Conservation (phyloP, 352 stramenopile species). For the Phytophthora brassicae region DNA sequence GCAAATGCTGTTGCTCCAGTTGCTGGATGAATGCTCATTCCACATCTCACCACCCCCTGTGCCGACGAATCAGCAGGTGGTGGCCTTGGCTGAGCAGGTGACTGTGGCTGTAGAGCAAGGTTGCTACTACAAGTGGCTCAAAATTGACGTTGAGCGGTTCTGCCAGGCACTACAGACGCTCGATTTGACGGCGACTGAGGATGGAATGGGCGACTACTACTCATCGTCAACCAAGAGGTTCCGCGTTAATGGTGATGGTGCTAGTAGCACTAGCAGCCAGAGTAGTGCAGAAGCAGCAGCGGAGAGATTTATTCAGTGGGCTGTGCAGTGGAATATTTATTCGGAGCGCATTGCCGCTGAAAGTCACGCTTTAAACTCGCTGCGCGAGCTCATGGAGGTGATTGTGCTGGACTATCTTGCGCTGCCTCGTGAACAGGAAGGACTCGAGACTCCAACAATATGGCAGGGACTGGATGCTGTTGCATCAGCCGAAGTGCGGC, state of each 20-base stretch:
- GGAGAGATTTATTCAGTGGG: slow-evolving; percentile 71
- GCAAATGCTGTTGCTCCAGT: slow-evolving; percentile 69
- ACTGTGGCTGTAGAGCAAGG: slow-evolving; percentile 57
- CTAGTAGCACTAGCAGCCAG: slow-evolving; percentile 32
- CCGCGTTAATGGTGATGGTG: slow-evolving; percentile 47
- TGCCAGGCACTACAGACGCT: slow-evolving; percentile 60
- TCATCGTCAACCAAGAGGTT: slow-evolving; percentile 55
- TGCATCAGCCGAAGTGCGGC: slow-evolving; percentile 54
- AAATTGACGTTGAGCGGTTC: slow-evolving; percentile 78
- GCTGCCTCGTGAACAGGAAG: slow-evolving; percentile 42
- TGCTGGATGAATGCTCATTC: slow-evolving; percentile 70
- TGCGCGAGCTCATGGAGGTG: slow-evolving; percentile 77
- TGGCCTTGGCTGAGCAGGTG: slow-evolving; percentile 66
- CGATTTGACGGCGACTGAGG: slow-evolving; percentile 48
- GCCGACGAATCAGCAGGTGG: slow-evolving; percentile 68
- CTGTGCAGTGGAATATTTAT: slow-evolving; percentile 84
- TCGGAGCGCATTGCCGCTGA: slow-evolving; percentile 81
- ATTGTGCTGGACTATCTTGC: slow-evolving; percentile 77
- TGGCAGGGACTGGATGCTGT: slow-evolving; percentile 66
- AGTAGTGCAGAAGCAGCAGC: slow-evolving; percentile 39
- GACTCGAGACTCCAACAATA: slow-evolving; percentile 39
- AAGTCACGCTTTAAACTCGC: slow-evolving; percentile 76
- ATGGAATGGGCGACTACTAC: slow-evolving; percentile 42
- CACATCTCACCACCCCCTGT: slow-evolving; percentile 60
- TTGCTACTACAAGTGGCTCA: slow-evolving; percentile 78